Conservation (phyloP, 148 eudicot species). For the Camellia granthamiana region DNA sequence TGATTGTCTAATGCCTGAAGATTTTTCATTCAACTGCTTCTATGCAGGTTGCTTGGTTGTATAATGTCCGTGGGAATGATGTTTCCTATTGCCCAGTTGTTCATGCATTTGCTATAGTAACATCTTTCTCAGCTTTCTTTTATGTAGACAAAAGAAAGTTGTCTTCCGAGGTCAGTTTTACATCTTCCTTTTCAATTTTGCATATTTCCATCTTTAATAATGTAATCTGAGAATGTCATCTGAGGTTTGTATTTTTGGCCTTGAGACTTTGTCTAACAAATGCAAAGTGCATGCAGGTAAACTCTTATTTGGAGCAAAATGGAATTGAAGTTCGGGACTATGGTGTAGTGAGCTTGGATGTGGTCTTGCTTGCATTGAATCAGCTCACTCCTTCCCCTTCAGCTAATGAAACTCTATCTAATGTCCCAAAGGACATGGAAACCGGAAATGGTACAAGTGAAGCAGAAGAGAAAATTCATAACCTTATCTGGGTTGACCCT, state of each 20-base stretch:
- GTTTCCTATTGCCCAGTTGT: slow-evolving; percentile 90
- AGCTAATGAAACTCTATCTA: slow-evolving; percentile 21
- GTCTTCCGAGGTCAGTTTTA: slow-evolving; percentile 72
- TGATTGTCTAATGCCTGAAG: not conserved
- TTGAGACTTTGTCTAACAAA: not conserved
- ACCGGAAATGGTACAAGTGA: slow-evolving; percentile 28
- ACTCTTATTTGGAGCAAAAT: slow-evolving; percentile 59
- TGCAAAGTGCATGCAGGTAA: slow-evolving; percentile 40
- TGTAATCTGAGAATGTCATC: slow-evolving; percentile 2
- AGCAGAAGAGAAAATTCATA: slow-evolving; percentile 31
- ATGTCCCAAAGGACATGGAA: slow-evolving; percentile 25
- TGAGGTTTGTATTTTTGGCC: not conserved
- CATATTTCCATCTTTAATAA: not conserved
- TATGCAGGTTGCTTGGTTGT: slow-evolving; percentile 93
- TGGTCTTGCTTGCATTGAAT: slow-evolving; percentile 61
- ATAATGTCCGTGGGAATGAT: slow-evolving; percentile 84
- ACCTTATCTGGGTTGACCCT: slow-evolving; percentile 78
- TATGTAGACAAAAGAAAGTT: slow-evolving; percentile 79
- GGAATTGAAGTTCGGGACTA: slow-evolving; percentile 80
- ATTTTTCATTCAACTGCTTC: slow-evolving; percentile 12
- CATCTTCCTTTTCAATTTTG: not conserved
- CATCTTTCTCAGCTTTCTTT: slow-evolving; percentile 63
- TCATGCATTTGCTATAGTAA: slow-evolving; percentile 89
- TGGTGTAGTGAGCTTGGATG: slow-evolving; percentile 65
- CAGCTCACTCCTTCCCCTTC: slow-evolving; percentile 51